Evolutionary conservation across 768 basidiomycete genomes (phyloP).

Genomic region (Rhodotorula sphaerocarpa): DNA sequence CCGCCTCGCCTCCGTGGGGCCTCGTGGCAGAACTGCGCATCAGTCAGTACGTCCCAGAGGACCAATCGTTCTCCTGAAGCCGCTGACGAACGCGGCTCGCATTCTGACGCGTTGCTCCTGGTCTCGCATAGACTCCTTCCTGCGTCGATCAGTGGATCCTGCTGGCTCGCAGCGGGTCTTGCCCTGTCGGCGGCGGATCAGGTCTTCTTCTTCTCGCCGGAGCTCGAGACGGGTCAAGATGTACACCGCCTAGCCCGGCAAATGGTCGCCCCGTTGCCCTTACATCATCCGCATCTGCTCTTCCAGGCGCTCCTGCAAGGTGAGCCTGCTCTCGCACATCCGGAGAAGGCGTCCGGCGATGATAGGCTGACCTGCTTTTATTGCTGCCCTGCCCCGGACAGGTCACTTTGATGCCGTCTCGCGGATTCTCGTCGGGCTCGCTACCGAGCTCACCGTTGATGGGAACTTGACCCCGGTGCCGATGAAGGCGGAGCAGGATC

Average conservation of each 20-base stretch:
- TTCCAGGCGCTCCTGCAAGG: slow-evolving; percentile 21
- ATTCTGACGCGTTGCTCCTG: too few relatives aligned
- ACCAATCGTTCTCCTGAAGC: background rate
- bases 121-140: slow-evolving; percentile 66
- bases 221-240: slow-evolving; percentile 45
- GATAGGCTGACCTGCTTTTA: background rate
- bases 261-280: slow-evolving; percentile 74
- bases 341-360: too few relatives aligned
- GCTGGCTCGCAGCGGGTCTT: slow-evolving; percentile 57
- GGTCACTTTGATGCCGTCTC: slow-evolving; percentile 81
- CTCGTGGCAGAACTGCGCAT: slow-evolving; percentile 3
- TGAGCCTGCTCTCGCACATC: background rate
- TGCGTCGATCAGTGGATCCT: slow-evolving; percentile 65
- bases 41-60: background rate
- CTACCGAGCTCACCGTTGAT: slow-evolving; percentile 46
- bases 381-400: slow-evolving; percentile 40
- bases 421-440: slow-evolving; percentile 63
- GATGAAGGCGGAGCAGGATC: background rate
- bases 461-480: slow-evolving; percentile 18
- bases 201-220: slow-evolving; percentile 58
- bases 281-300: slow-evolving; percentile 89
- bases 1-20: background rate
- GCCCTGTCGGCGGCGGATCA: slow-evolving; percentile 75
- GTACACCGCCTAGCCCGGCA: slow-evolving; percentile 75
- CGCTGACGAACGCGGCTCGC: background rate